Evolutionary conservation across 176 grass and related monocot species (phyloP).

Genomic region (Rhynchospora pubera): DNA sequence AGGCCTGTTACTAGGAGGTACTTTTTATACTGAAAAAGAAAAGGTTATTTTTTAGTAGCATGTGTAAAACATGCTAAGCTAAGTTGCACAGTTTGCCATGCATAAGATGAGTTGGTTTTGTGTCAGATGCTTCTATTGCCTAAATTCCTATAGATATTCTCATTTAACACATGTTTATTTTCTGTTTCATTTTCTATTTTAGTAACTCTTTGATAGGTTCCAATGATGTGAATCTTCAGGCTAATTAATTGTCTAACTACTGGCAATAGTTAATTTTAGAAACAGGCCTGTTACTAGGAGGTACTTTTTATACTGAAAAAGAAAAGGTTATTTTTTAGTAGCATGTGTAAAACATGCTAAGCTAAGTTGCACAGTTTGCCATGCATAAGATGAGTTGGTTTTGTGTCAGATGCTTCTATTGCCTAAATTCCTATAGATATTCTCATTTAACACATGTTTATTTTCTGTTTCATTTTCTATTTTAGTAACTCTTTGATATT

Average conservation of each 20-base stretch:
- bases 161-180: conserved; percentile 8
- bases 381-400: not conserved
- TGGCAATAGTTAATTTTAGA: not conserved
- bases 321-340: not conserved
- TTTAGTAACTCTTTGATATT: not conserved
- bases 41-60: not conserved
- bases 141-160: not conserved
- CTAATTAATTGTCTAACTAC: no score
- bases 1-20: not conserved
- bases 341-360: not conserved
- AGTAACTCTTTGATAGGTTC: not conserved
- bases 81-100: not conserved
- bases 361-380: not conserved
- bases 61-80: not conserved
- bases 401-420: not conserved
- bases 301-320: not conserved
- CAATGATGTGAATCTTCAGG: no score
- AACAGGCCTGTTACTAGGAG: not conserved
- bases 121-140: not conserved
- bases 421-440: not conserved
- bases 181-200: not conserved
- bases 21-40: not conserved
- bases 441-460: conserved; percentile 12
- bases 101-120: not conserved
- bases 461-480: not conserved